phyloP scores from a whole-genome alignment of 2,329 filamentous ascomycete genomes.

The Achaetomium macrosporum region DNA sequence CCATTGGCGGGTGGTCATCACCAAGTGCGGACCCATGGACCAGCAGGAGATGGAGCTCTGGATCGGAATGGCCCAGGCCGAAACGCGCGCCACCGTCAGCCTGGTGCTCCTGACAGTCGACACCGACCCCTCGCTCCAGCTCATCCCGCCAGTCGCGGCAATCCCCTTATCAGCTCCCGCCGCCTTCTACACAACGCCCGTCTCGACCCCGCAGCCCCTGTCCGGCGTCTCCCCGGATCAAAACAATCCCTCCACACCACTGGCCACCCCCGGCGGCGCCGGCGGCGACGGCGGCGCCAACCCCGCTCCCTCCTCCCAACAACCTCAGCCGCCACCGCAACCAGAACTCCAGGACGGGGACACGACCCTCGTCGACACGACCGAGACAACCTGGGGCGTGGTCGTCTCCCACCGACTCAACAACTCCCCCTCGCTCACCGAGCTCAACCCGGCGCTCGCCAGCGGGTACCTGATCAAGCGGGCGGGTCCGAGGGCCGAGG shows the following conservation, averaged over 20 bases:
- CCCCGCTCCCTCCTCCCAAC: constrained; percentile 21
- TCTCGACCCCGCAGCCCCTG: constrained; percentile 58
- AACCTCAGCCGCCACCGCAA: constrained; percentile 23
- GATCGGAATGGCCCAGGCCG: constrained; percentile 50
- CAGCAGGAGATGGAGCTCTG: constrained; percentile 58
- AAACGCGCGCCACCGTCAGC: constrained; percentile 45
- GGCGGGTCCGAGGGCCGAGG: constrained; percentile 49
- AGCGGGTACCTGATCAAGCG: constrained; percentile 64
- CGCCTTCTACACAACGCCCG: constrained; percentile 55
- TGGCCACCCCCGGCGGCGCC: constrained; percentile 25
- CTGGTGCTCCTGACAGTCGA: constrained; percentile 60
- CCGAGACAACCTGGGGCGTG: constrained; percentile 71
- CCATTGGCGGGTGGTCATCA: constrained; percentile 71
- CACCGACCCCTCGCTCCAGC: constrained; percentile 56
- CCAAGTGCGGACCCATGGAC: constrained; percentile 64
- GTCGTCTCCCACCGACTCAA: constrained; percentile 61
- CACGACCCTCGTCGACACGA: constrained; percentile 63
- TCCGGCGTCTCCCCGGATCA: constrained; percentile 57
- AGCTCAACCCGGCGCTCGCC: constrained; percentile 51
- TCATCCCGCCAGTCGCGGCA: constrained; percentile 51
- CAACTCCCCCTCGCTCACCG: constrained; percentile 50
- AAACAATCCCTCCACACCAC: constrained; percentile 46
- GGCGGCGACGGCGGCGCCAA: neutral
- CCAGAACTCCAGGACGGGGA: constrained; percentile 42
- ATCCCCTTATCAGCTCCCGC: constrained; percentile 41